These are phyloP conservation scores for Fusarium pininemorale DNA, from an alignment of 2,329 filamentous ascomycete genomes.

Conservation along the genomic window DNA sequence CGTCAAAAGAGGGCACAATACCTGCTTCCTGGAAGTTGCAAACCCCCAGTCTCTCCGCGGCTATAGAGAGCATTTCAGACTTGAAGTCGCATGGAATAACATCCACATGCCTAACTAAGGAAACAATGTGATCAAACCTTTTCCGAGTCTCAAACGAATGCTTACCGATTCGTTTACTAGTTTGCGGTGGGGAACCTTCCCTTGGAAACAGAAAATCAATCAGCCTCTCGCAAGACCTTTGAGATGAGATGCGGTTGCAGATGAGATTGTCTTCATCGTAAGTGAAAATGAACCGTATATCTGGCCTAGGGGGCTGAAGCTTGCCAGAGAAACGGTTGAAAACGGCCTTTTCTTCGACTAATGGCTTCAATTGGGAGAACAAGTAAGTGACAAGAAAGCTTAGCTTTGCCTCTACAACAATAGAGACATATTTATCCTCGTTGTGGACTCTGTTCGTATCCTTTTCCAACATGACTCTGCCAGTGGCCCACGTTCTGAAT, in stretches of 20 bases:
- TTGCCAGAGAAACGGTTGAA: rapidly evolving
- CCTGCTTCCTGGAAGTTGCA: not conserved
- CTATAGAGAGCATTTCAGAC: not conserved
- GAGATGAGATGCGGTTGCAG: not conserved
- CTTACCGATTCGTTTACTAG: rapidly evolving
- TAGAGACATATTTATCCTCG: not conserved
- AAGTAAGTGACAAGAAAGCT: not conserved
- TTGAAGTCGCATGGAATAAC: not conserved
- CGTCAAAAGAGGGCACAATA: rapidly evolving
- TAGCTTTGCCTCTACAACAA: not conserved
- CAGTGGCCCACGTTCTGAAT: rapidly evolving
- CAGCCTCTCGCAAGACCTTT: not conserved
- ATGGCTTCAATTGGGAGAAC: not conserved
- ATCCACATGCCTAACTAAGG: not conserved
- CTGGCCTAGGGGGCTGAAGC: not conserved
- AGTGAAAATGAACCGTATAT: not conserved
- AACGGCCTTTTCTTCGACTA: rapidly evolving
- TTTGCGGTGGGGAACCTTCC: not conserved
- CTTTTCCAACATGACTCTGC: not conserved
- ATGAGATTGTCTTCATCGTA: rapidly evolving
- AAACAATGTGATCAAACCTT: not conserved
- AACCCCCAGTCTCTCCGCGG: not conserved
- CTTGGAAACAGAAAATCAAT: not conserved
- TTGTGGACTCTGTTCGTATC: too few species aligned
- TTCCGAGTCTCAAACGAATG: rapidly evolving